Conservation (phyloP, 192 early-diverging fungal species). For the Dissophora globulifera region DNA sequence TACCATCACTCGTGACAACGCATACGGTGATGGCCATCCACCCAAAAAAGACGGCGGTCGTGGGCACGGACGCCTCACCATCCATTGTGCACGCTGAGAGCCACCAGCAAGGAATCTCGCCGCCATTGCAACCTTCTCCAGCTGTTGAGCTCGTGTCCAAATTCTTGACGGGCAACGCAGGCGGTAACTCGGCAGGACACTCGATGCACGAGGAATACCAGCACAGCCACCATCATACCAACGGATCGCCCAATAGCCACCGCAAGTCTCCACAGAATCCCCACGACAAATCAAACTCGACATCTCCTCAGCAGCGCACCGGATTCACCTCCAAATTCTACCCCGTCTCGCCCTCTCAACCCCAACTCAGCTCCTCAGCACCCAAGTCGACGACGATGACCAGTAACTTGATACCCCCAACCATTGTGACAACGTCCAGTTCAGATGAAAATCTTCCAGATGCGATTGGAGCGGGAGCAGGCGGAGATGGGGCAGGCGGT, state of each 20-base stretch:
- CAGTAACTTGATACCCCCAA: slow-evolving; percentile 38
- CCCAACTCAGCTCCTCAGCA: slow-evolving; percentile 37
- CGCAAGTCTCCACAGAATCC: slow-evolving; percentile 3
- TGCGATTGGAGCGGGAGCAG: background rate
- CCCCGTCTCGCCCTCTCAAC: slow-evolving; percentile 30
- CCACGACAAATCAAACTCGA: slow-evolving; percentile 28
- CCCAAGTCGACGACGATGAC: slow-evolving; percentile 29
- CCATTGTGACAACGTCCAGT: slow-evolving; percentile 35
- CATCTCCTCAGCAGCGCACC: slow-evolving; percentile 32
- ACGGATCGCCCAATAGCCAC: slow-evolving; percentile 5
- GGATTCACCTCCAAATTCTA: slow-evolving; percentile 47
- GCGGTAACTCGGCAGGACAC: background rate
- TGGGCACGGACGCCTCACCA: slow-evolving; percentile 6
- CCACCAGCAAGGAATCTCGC: slow-evolving; percentile 15
- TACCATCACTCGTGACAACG: slow-evolving; percentile 37
- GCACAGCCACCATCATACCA: slow-evolving; percentile 1
- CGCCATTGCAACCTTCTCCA: slow-evolving; percentile 25
- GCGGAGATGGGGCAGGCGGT: background rate
- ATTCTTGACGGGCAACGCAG: slow-evolving; percentile 11
- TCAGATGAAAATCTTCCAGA: slow-evolving; percentile 25
- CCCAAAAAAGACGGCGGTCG: slow-evolving; percentile 19
- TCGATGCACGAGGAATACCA: slow-evolving; percentile 19
- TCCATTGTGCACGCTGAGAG: background rate
- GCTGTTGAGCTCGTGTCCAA: slow-evolving; percentile 35
- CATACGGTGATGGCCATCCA: slow-evolving; percentile 44